Conservation (phyloP, 2,329 filamentous ascomycete species). For the Alternaria alternata region DNA sequence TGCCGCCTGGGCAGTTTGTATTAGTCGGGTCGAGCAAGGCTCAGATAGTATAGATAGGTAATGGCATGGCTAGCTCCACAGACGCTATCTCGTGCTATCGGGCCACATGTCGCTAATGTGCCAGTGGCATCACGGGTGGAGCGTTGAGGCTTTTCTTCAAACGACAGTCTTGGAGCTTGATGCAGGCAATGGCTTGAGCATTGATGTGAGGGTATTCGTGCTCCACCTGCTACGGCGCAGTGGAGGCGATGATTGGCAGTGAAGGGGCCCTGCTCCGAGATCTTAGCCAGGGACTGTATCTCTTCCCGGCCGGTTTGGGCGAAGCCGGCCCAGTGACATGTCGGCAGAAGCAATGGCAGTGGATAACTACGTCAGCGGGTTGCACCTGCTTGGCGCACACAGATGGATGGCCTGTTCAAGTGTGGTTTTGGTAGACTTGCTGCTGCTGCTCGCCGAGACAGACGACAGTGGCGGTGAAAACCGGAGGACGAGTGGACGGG, state of each 20-base stretch:
- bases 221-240: slow-evolving; percentile 23
- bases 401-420: background rate
- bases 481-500: slow-evolving; percentile 2
- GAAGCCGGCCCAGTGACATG: slow-evolving; percentile 16
- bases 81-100: slow-evolving; percentile 10
- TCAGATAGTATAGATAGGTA: background rate
- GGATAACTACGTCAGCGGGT: slow-evolving; percentile 37
- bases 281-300: slow-evolving; percentile 30
- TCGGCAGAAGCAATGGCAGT: slow-evolving; percentile 16
- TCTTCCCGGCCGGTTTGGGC: slow-evolving; percentile 25
- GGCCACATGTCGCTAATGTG: slow-evolving; percentile 21
- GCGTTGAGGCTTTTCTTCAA: slow-evolving; percentile 35
- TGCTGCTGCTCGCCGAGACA: slow-evolving; percentile 23
- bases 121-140: slow-evolving; percentile 24
- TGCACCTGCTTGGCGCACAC: slow-evolving; percentile 19
- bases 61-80: background rate
- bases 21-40: background rate
- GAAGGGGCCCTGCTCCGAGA: slow-evolving; percentile 13
- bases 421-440: slow-evolving; percentile 11
- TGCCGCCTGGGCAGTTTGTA: background rate
- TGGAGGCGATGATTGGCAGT: slow-evolving; percentile 26
- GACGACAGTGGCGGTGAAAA: slow-evolving; percentile 22
- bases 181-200: slow-evolving; percentile 27
- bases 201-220: slow-evolving; percentile 23
- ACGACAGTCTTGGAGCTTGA: slow-evolving; percentile 25